Percentiles rank a stretch among this genome's conserved stretches.
Evolutionary conservation across 768 basidiomycete species (phyloP).

Genomic region (Strobilomyces dryophilus): DNA sequence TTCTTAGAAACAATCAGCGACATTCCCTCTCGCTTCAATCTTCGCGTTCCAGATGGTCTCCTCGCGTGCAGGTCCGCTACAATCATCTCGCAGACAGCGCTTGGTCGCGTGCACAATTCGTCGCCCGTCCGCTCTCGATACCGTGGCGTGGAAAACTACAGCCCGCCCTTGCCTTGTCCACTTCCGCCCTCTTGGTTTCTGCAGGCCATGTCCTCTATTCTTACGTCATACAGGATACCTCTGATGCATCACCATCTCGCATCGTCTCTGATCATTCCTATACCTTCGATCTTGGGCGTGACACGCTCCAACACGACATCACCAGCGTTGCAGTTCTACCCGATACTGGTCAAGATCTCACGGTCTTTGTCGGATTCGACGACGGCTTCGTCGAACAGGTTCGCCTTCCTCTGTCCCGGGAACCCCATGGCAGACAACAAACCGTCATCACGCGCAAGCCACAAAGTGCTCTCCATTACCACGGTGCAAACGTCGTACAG

Average conservation of each 20-base stretch:
- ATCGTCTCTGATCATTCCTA: constrained; percentile 46
- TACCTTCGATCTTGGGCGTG: constrained; percentile 33
- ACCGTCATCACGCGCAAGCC: constrained; percentile 21
- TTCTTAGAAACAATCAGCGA: constrained; percentile 48
- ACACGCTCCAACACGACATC: constrained; percentile 40
- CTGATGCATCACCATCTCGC: constrained; percentile 36
- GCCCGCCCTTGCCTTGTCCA: constrained; percentile 52
- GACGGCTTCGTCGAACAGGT: constrained; percentile 56
- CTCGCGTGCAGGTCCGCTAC: constrained; percentile 44
- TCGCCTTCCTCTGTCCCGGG: constrained; percentile 24
- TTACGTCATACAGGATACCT: constrained; percentile 43
- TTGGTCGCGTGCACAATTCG: constrained; percentile 49
- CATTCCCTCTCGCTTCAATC: constrained; percentile 50
- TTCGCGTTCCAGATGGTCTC: constrained; percentile 42
- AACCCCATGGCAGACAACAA: constrained; percentile 3
- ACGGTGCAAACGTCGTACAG: constrained; percentile 50
- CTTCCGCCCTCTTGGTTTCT: constrained; percentile 55
- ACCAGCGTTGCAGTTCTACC: constrained; percentile 49
- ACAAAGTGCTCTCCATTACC: constrained; percentile 28
- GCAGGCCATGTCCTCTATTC: constrained; percentile 56
- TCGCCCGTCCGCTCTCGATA: constrained; percentile 60
- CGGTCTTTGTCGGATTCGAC: constrained; percentile 53
- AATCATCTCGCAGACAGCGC: constrained; percentile 48
- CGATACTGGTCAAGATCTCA: constrained; percentile 41
- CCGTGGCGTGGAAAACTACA: constrained; percentile 56